Evolutionary conservation across 2,329 filamentous ascomycete genomes (phyloP), one percentile per base, ranked within the genome.

Genomic region (Cytospora chrysosperma): DNA sequence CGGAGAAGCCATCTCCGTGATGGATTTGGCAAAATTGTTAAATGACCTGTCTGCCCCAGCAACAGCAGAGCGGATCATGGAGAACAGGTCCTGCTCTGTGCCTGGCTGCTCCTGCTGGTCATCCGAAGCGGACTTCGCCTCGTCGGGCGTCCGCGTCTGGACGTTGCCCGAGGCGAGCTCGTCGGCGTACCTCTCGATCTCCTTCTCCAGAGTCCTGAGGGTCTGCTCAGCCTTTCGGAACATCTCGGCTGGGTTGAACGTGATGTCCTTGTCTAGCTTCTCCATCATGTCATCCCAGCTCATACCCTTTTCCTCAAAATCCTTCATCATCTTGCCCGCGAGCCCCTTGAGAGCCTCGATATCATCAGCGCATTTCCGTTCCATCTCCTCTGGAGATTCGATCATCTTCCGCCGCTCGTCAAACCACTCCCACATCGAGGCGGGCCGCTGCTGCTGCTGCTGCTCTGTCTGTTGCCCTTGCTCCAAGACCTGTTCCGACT

Each of bases 51-150:
- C 73, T 1, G 72, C 74, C 12, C 74, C 70, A 28, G 75, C 69
- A 56, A 77, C 75, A 8, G 72, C 73, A 8, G 78, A 78, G 15
- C 73, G 70, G 15, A 81, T 67, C 15, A 72, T 67, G 0, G 72
- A 71, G 63, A 77, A 80, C n/a, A 81, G 68, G 13, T 82, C 79
- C 28, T 78, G 74, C 63, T 80, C 78, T 15, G 75, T 70, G 21
- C 74, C 69, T 2, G 77, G 73, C 28, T 68, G 62, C 26, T 63
- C 55, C 26, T 66, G 37, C 47, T 26, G 26, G 17, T 32, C 27
- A 21, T 32, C 56, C 51, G 40, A 50, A 28, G 12, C 32, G 47
- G 51, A 17, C 28, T 27, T 28, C 10, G 52, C 19, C 13, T n/a
- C 28, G 3, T 10, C 21, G 15, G 26, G 26, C 5, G 51, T 2